Percentiles rank a stretch among this genome's conserved stretches.
phyloP scores from a whole-genome alignment of 2,329 filamentous ascomycete species.

The Xylaria sp. region DNA sequence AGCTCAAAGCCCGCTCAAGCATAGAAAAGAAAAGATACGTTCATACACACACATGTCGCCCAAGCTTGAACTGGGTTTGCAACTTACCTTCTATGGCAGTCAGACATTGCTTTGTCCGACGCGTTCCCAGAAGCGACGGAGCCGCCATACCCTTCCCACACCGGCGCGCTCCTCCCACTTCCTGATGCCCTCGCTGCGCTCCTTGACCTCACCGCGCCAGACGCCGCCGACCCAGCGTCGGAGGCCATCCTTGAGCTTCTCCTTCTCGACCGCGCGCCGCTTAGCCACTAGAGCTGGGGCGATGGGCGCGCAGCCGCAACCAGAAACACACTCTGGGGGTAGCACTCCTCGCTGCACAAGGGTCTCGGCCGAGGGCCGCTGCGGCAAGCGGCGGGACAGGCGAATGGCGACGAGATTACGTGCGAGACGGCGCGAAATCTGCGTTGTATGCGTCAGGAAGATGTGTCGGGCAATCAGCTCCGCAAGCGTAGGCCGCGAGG shows the following conservation, averaged over 20 bases:
- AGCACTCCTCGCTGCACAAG: constrained; percentile 73
- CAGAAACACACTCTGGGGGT: constrained; percentile 65
- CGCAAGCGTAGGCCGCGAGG: constrained; percentile 67
- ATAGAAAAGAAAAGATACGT: background rate
- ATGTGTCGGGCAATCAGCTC: constrained; percentile 73
- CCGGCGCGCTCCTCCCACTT: constrained; percentile 62
- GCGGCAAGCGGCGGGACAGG: constrained; percentile 68
- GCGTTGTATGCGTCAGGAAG: constrained; percentile 72
- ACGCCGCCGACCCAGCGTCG: constrained; percentile 71
- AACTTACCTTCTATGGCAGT: constrained; percentile 5
- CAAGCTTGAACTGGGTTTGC: background rate
- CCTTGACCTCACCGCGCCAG: constrained; percentile 63
- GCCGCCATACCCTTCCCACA: constrained; percentile 67
- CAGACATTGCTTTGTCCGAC: constrained; percentile 55
- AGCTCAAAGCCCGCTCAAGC: background rate
- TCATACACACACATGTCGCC: constrained; percentile 2
- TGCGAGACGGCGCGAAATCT: constrained; percentile 71
- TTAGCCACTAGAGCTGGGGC: constrained; percentile 71
- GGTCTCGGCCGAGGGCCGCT: constrained; percentile 67
- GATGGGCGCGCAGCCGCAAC: constrained; percentile 56
- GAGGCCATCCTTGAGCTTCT: constrained; percentile 73
- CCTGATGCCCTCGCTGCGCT: constrained; percentile 59
- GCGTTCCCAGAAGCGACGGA: constrained; percentile 74
- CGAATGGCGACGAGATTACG: constrained; percentile 73
- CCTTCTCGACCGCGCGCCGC: constrained; percentile 71